phyloP scores from a whole-genome alignment of 352 stramenopile species.

The Phytophthora syringae region DNA sequence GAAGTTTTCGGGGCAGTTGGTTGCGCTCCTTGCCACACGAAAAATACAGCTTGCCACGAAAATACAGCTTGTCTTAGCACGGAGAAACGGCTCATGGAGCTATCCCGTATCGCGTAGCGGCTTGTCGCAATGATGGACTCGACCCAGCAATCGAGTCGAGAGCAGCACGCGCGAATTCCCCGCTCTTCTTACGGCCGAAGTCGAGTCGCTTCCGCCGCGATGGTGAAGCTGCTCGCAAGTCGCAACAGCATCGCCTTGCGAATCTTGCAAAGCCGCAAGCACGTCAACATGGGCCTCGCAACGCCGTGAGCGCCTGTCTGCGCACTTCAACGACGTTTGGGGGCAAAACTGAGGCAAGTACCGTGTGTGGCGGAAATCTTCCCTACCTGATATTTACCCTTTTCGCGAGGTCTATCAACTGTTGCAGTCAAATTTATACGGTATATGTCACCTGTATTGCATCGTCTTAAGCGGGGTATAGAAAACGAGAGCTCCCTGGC shows the following conservation, averaged over 20 bases:
- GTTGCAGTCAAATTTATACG: not conserved
- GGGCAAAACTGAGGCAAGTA: slow-evolving; percentile 10
- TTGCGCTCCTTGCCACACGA: slow-evolving; percentile 21
- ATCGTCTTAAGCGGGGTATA: not conserved
- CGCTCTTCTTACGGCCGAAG: slow-evolving; percentile 7
- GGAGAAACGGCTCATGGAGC: slow-evolving; percentile 12
- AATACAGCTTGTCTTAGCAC: not conserved
- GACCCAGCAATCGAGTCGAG: not conserved
- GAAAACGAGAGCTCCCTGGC: no score
- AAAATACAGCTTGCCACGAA: slow-evolving; percentile 4
- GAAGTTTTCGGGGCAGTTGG: slow-evolving; percentile 7
- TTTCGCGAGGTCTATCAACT: not conserved
- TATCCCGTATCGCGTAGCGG: slow-evolving; percentile 18
- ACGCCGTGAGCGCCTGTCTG: slow-evolving; percentile 20
- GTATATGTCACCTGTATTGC: not conserved
- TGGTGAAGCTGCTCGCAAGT: not conserved
- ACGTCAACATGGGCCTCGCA: slow-evolving; percentile 30
- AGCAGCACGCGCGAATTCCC: slow-evolving; percentile 16
- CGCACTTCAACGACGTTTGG: slow-evolving; percentile 29
- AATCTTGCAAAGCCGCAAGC: slow-evolving; percentile 19
- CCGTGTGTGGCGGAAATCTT: not conserved
- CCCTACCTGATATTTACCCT: not conserved
- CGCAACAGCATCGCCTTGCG: slow-evolving; percentile 18
- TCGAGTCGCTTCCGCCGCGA: not conserved
- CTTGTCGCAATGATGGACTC: slow-evolving; percentile 12